Base-by-base conservation (phyloP, 768 basidiomycete genomes). In the Tulasnella sp. region DNA sequence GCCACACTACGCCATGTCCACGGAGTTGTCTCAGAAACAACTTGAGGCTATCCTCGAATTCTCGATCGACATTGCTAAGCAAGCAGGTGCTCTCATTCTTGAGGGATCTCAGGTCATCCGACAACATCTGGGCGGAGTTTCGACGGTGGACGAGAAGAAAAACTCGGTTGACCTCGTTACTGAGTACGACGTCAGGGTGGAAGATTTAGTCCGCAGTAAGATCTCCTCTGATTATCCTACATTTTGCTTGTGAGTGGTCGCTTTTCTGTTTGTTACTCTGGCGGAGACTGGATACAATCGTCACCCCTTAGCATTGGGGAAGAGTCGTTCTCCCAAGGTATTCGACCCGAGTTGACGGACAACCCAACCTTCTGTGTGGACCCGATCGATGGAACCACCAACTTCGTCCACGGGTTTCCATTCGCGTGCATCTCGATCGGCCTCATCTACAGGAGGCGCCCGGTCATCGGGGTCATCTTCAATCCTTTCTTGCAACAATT, bases 281-380 rank as follows among this genome's bases (percentile, higher is more conserved):
- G 15, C 5, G 34, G 34, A 38, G n/a, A 44, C 53, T 15, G 56
- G 15, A 8, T 34, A 17, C 59, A 53, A 54, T 19, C 45, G 44
- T 8, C 42, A 58, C 57, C 49, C 64, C 9, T 10, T 49, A 93
- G 90, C 71, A 89, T 97, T 60, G 94, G 94, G 59, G 94, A 99
- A 68, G 94, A 98, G 72, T 87, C 87, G 0, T 92, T 86, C 65
- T 82, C 89, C 8, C 77, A 84, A 3, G 89, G 89, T 67, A 69
- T 76, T 59, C 76, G 80, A 29, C 76, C 77, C 19, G 76, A 82
- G 10, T 71, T 94, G 59, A 90, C 88, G 1, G 87, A 96, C 65
- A 83, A 82, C 29, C 92, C 92, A 3, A 98, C 94, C 0, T 99
- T 87, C 74, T 96, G 94, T 66, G 88, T 94, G 45, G 93, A 98